phyloP scores from a whole-genome alignment of 805 yeast genomes.

The Ogataea ramenticola region DNA sequence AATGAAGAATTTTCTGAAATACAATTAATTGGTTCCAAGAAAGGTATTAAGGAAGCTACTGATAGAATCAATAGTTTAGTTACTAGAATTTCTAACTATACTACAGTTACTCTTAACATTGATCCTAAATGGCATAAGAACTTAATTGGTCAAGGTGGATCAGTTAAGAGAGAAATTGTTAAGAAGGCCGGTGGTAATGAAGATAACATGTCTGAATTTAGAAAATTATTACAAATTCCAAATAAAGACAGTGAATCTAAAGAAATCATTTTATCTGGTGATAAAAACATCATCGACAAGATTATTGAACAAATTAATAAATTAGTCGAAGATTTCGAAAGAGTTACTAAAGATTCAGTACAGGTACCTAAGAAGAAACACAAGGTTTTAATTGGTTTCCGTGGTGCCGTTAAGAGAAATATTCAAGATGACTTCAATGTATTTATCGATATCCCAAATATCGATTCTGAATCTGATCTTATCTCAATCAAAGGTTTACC shows the following conservation, averaged over 20 bases:
- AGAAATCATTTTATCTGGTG: constrained; percentile 64
- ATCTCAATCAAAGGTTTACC: constrained; percentile 61
- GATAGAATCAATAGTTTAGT: constrained; percentile 56
- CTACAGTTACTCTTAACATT: constrained; percentile 53
- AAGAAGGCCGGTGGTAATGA: constrained; percentile 70
- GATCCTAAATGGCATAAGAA: constrained; percentile 68
- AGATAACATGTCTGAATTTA: constrained; percentile 36
- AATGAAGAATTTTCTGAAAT: constrained; percentile 50
- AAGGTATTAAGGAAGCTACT: constrained; percentile 67
- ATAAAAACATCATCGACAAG: constrained; percentile 62
- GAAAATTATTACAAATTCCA: constrained; percentile 63
- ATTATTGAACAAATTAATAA: constrained; percentile 55
- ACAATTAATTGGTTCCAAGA: constrained; percentile 69
- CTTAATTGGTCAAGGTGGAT: constrained; percentile 75
- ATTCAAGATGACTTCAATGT: constrained; percentile 67
- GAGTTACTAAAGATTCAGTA: constrained; percentile 41
- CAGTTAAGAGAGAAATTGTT: constrained; percentile 65
- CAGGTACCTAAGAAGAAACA: constrained; percentile 69
- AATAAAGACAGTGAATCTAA: constrained; percentile 52
- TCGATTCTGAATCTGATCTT: constrained; percentile 39
- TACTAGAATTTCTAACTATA: constrained; percentile 54
- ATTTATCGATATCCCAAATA: constrained; percentile 57
- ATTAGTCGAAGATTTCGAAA: constrained; percentile 60
- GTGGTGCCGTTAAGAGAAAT: constrained; percentile 66
- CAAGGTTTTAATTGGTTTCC: constrained; percentile 71